Base-by-base conservation (phyloP, 164 flowering plant genomes). In the Stephania japonica region DNA sequence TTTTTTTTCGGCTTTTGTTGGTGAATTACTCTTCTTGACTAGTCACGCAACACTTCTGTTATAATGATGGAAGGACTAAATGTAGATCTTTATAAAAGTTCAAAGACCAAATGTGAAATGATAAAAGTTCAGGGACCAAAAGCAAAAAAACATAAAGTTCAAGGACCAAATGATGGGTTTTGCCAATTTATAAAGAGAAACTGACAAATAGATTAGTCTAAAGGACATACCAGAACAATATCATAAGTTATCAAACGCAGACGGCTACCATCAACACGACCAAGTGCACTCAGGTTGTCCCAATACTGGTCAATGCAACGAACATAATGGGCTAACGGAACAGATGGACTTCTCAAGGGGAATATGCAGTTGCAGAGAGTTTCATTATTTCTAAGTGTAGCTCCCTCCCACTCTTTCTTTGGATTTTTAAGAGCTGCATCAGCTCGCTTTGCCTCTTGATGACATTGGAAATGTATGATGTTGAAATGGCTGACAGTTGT, bases 351-450 rank as follows among this genome's bases (percentile, higher is more conserved):
- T 84, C 91, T 85, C 76, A 96, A 73, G 72, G 99, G 99, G 80
- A 93, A 96, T 38, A 96, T 78, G 71, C 97, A 90, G 82, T 96
- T 96, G 85, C 99, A 93, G 9, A 93, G 97, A 44, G 98, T 93
- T 81, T 89, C 95, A 70, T 90, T 96, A 86, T 96, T 96, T 73
- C 99, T 80, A 12, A 96, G 89, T 41, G 98, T 86, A 59, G 99
- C 99, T 4, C 99, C 99, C 56, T 96, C 99, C 99, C 99, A 96
- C 78, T 96, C 99, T 83, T 93, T 96, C 88, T 96, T 96, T 61
- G 99, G 99, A 81, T 85, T 90, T 73, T 71, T 93, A 23, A 96
- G 81, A 76, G 97, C 97, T 61, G 97, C 94, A 84, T 96, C 99
- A 25, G 98, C 97, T 80, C 97, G 79, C 77, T 96, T 96, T 47